Evolutionary conservation across 164 flowering plant species (phyloP), one percentile per base, ranked within the genome.

Genomic region (Sedum album): DNA sequence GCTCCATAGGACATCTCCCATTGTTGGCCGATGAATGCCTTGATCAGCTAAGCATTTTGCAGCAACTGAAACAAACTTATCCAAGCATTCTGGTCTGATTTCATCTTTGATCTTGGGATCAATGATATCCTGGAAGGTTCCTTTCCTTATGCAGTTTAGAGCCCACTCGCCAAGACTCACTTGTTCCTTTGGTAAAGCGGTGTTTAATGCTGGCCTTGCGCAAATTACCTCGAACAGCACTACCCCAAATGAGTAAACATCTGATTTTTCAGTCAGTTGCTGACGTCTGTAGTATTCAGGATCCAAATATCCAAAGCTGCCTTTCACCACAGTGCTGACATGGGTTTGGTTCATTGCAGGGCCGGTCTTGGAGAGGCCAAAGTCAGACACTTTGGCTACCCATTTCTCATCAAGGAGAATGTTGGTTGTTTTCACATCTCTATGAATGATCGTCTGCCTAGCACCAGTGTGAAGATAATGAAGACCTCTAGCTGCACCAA

Each of bases 271-370:
- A 0, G 86, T 87, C 72, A 88, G 31, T 53, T 88, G 91, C 36
- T 86, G 89, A 21, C 91, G 79, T 10, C 80, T 62, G 75, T 81
- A 88, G 69, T 88, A 86, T 69, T 88, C 93, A 2, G 93, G 93
- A 69, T 88, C 93, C 51, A 88, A 66, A 75, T 88, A 88, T 1
- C 93, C 89, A 30, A 87, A 85, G 69, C 88, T 87, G 0, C 93
- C 93, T 61, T 88, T 88, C 44, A 86, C 94, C 68, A 85, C 80
- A 1, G 91, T 88, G 49, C 88, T 86, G 26, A 88, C 88, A 76
- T 85, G 93, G 17, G 76, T 44, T 44, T 44, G 48, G 48, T 44
- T 44, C n/a, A 44, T 44, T 11, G 48, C 48, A 11, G 18, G 48
- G 28, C 57, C 26, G 57, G 81, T 79, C 68, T 84, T 84, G 0